Evolutionary conservation across 306 rosid species (phyloP).

Genomic region (Fragaria vesca): DNA sequence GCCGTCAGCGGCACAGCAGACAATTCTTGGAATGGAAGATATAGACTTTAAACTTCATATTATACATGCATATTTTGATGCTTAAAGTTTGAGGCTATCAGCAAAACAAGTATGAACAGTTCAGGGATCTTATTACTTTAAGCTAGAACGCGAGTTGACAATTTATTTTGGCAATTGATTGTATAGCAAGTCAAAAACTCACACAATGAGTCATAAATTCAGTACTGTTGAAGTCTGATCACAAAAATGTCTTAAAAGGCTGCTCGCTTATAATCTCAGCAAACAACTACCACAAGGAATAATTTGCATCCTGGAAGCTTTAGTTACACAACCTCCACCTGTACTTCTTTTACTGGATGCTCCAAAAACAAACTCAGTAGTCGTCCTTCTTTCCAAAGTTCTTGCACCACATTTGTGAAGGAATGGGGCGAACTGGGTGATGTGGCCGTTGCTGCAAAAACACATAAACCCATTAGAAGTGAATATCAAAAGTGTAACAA

Average conservation of each 20-base stretch:
- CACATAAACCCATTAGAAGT: constrained; percentile 16
- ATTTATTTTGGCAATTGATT: constrained; percentile 47
- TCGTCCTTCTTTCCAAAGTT: constrained; percentile 92
- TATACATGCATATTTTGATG: neutral
- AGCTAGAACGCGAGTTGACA: constrained; percentile 19
- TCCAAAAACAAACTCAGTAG: constrained; percentile 39
- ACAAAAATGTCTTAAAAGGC: constrained; percentile 31
- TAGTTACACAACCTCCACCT: constrained; percentile 27
- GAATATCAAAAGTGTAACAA: constrained; percentile 19
- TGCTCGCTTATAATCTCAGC: constrained; percentile 32
- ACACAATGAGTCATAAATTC: constrained; percentile 31
- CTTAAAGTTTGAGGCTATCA: neutral
- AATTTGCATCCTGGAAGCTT: constrained; percentile 22
- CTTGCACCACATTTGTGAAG: constrained; percentile 97
- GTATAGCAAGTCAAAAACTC: constrained; percentile 28
- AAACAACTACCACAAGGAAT: constrained; percentile 30
- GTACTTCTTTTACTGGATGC: constrained; percentile 17
- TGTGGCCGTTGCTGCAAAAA: constrained; percentile 94
- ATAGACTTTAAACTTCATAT: neutral
- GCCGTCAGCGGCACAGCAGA: neutral
- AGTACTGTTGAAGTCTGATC: constrained; percentile 20
- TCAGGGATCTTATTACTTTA: constrained; percentile 23
- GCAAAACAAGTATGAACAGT: constrained; percentile 14
- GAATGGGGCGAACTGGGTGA: constrained; percentile 96
- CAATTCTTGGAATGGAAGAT: neutral